Evolutionary conservation across 805 yeast species (phyloP), one percentile per base, ranked within the genome.

Genomic region (Schwanniomyces yamadae): DNA sequence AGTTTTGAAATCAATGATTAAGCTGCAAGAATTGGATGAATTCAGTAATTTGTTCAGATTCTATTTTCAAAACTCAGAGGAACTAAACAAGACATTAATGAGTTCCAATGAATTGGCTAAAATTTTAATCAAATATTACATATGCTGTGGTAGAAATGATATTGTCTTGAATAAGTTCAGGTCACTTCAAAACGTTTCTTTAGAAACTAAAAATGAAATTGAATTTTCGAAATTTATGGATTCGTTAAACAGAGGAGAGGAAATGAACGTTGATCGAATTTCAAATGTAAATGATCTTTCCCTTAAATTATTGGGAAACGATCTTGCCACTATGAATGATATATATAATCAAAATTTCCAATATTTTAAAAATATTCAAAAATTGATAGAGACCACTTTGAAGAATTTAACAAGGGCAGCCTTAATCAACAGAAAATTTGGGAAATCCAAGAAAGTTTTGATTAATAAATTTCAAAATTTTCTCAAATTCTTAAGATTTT

Each of bases 71-170:
- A 19, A 11, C 3, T 28, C 37, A n/a, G 13, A 23, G n/a, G 26
- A 13, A 17, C 48, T 36, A 19, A 42, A 31, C 34, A 42, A 42
- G 39, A 32, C 27, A 8, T 42, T 46, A 36, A 34, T 39, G 23
- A 28, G 31, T 5, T 56, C 49, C 28, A 31, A 41, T 12, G 41
- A 42, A 15, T 44, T 61, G n/a, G 37, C 45, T 16, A 46, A 37
- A 14, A 42, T 61, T n/a, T 45, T 61, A 19, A 42, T 58, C 22
- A 44, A 46, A 11, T 61, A 56, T 40, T 57, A 57, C 39, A 41
- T 48, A 20, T 30, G 39, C 19, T 15, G 37, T 31, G 55, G 62
- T 15, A 31, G 50, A 9, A 30, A 31, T 23, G 44, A 49, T 9
- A 19, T 47, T 14, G 49, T 58, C 2, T 23, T 50, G 17, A 21